phyloP scores from a whole-genome alignment of 2,329 filamentous ascomycete genomes.

The Diaporthe australafricana region DNA sequence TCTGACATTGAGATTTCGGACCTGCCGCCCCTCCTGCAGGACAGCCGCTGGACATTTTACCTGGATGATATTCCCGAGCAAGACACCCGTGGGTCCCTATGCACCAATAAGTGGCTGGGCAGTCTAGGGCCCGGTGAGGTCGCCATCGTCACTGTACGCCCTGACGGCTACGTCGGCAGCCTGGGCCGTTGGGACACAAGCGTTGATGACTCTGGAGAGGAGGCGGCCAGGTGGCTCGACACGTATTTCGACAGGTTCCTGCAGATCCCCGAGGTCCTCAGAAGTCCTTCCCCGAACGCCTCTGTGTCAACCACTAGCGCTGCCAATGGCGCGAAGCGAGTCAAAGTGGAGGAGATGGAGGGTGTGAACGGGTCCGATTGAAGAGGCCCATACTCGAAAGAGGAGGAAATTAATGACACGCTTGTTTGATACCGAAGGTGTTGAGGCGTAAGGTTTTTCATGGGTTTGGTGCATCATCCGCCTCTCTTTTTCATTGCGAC shows the following conservation, averaged over 20 bases:
- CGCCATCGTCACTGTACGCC: slow-evolving; percentile 75
- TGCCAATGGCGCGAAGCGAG: slow-evolving; percentile 9
- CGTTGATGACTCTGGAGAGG: slow-evolving; percentile 61
- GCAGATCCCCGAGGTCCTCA: slow-evolving; percentile 54
- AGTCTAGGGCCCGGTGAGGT: slow-evolving; percentile 67
- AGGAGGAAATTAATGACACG: not conserved
- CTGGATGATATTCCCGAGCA: slow-evolving; percentile 72
- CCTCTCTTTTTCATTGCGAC: not conserved
- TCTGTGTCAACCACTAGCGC: slow-evolving; percentile 7
- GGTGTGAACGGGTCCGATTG: not conserved
- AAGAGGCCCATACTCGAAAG: not conserved
- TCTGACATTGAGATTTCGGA: slow-evolving; percentile 73
- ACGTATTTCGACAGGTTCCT: slow-evolving; percentile 66
- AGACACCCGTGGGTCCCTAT: slow-evolving; percentile 63
- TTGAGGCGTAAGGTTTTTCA: not conserved
- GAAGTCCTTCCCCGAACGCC: slow-evolving; percentile 36
- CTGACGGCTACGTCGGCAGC: slow-evolving; percentile 80
- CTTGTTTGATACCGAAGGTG: not conserved
- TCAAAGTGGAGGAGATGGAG: slow-evolving; percentile 21
- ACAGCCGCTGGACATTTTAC: slow-evolving; percentile 79
- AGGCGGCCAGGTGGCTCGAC: slow-evolving; percentile 67
- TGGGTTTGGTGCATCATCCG: not conserved
- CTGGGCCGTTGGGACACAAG: slow-evolving; percentile 65
- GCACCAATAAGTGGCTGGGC: slow-evolving; percentile 78
- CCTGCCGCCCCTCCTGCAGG: slow-evolving; percentile 70